Evolutionary conservation across 352 stramenopile genomes (phyloP), one percentile per base, ranked within the genome.

Genomic region (Pythium sp.): DNA sequence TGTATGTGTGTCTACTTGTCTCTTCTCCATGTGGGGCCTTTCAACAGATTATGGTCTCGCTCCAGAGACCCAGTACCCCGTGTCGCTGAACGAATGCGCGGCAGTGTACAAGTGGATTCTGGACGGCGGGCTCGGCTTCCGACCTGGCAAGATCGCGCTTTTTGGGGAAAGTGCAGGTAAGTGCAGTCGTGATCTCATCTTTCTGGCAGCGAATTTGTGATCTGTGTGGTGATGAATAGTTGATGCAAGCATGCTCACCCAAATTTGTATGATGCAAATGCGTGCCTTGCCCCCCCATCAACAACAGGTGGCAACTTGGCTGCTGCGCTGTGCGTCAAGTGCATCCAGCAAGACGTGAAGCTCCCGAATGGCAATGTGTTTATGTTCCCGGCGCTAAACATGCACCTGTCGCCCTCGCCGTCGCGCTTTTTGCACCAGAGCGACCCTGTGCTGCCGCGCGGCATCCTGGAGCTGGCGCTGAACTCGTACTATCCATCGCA

Each of bases 301-400:
- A 51, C 41, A 22, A 51, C 43, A 51, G 90, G 85, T 94, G 91
- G 88, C 5, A 97, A 97, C 58, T 79, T 97, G 58, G 81, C 87
- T n/a, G 89, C 89, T 14, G 89, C 90, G 8, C 58, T 97, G 59
- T 92, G 82, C 41, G 75, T 97, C 15, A 82, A 90, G 56, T 96
- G 88, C 71, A 94, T 96, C 61, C 84, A 91, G 67, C 81, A 96
- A 38, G 71, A 76, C 14, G 43, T 95, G 53, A 78, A 77, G 28
- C 66, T 90, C n/a, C 90, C 90, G 0, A 82, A 80, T 61, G 90
- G 87, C 22, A 91, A 89, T 56, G 80, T 97, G n/a, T 80, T 97
- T 62, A 94, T 94, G 79, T 96, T 96, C 67, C 91, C 90, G n/a
- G 89, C 90, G 34, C 81, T 97, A 11, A 96, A 97, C 59, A 73